Conservation (phyloP, 1,284 basidiomycete species). For the Fomitopsis betulina region DNA sequence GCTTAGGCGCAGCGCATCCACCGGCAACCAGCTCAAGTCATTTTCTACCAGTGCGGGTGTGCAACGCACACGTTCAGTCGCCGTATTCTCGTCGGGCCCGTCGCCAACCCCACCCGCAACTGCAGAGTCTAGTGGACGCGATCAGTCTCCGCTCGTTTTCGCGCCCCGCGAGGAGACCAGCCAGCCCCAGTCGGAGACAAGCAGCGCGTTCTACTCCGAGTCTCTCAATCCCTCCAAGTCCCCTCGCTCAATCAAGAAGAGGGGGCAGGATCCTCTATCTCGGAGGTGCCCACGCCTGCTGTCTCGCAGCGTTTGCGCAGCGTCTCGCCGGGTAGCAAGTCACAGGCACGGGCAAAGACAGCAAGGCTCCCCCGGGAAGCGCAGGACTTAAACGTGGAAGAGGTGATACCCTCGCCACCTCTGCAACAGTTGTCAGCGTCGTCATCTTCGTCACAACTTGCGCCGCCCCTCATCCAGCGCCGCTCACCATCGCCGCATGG, state of each 20-base stretch:
- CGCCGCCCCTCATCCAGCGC: neutral
- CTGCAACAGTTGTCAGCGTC: neutral
- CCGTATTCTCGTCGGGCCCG: constrained; percentile 15
- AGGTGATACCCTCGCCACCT: neutral
- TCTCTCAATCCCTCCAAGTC: constrained; percentile 2
- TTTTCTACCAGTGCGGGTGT: neutral
- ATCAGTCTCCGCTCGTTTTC: constrained; percentile 17
- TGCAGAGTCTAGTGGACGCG: neutral
- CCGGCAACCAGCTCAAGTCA: constrained; percentile 11
- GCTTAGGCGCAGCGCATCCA: constrained; percentile 22
- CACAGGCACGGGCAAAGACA: neutral
- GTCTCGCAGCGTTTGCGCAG: neutral
- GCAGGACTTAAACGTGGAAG: neutral
- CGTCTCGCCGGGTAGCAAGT: neutral
- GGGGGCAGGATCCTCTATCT: constrained; percentile 5
- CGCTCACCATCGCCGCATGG: neutral
- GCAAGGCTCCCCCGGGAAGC: neutral
- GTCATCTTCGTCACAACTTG: neutral
- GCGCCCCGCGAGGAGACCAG: constrained; percentile 10
- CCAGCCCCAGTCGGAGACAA: constrained; percentile 2
- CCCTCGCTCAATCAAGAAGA: constrained; percentile 6
- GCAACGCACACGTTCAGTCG: constrained; percentile 23
- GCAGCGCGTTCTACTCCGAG: constrained; percentile 7
- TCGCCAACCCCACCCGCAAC: constrained; percentile 12
- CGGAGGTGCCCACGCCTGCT: constrained; percentile 1